Percentiles rank a stretch among this genome's conserved stretches.
These are phyloP conservation scores for Hansenula anomala DNA, from an alignment of 1,139 yeast genomes.

Conservation along the genomic window DNA sequence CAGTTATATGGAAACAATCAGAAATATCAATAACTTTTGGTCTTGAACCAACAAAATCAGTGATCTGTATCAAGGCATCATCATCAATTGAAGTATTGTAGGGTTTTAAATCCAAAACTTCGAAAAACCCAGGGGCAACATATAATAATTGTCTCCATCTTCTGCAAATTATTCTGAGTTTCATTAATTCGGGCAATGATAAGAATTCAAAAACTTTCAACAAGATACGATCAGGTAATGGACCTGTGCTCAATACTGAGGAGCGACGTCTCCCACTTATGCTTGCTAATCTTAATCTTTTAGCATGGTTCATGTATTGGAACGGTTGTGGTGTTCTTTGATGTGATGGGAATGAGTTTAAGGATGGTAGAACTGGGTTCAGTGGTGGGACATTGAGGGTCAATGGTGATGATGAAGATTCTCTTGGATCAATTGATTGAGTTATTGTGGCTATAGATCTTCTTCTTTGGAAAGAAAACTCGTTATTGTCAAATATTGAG, in stretches of 20 bases:
- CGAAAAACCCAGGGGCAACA: constrained; percentile 48
- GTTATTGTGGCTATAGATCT: constrained; percentile 9
- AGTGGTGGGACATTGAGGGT: constrained; percentile 31
- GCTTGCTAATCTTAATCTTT: constrained; percentile 42
- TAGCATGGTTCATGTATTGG: constrained; percentile 49
- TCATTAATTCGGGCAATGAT: constrained; percentile 54
- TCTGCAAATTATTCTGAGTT: constrained; percentile 47
- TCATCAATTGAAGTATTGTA: constrained; percentile 63
- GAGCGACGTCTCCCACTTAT: constrained; percentile 44
- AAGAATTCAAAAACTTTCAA: constrained; percentile 48
- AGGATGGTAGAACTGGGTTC: constrained; percentile 32
- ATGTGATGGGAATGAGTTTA: constrained; percentile 28
- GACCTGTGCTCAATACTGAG: constrained; percentile 50
- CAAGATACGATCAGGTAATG: constrained; percentile 54
- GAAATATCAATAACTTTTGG: constrained; percentile 60
- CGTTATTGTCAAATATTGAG: neutral
- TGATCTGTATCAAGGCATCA: constrained; percentile 48
- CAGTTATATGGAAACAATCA: constrained; percentile 72
- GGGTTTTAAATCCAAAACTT: constrained; percentile 47
- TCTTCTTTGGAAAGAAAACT: constrained; percentile 5
- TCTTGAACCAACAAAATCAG: constrained; percentile 67
- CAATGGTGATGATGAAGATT: constrained; percentile 8
- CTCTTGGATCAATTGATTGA: constrained; percentile 5
- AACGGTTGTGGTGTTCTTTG: constrained; percentile 23
- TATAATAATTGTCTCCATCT: constrained; percentile 67